phyloP scores from a whole-genome alignment of 441 rosid species.

The Populus trichocarpa region DNA sequence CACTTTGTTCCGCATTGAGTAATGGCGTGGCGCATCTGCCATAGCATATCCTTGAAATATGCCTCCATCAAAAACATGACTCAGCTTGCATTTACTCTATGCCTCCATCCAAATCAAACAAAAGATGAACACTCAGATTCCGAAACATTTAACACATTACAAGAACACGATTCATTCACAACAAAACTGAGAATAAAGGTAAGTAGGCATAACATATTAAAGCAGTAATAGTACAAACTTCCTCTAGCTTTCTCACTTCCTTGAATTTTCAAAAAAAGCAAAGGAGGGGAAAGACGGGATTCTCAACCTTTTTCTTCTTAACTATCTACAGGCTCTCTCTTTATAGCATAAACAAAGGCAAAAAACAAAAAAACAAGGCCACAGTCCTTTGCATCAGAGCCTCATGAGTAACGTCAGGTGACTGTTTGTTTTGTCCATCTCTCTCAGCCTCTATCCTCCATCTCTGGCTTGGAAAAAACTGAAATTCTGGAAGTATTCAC shows the following conservation, averaged over 20 bases:
- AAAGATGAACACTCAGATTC: not conserved
- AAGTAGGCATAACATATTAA: not conserved
- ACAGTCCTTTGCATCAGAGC: not conserved
- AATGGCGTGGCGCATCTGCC: not conserved
- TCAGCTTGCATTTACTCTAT: too few species aligned
- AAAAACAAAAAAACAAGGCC: not conserved
- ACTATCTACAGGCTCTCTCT: slow-evolving; percentile 15
- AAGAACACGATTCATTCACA: not conserved
- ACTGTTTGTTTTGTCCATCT: not conserved
- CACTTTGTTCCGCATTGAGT: too few species aligned
- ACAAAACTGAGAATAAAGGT: not conserved
- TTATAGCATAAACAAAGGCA: not conserved
- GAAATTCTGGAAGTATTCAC: slow-evolving; percentile 6
- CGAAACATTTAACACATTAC: too few species aligned
- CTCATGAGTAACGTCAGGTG: not conserved
- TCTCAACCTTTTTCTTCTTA: not conserved
- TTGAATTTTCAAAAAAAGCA: slow-evolving; percentile 12
- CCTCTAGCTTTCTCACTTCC: slow-evolving; percentile 31
- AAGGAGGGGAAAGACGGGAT: slow-evolving; percentile 30
- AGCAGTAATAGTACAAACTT: not conserved
- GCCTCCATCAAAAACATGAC: not conserved
- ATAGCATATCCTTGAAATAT: not conserved
- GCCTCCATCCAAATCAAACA: not conserved
- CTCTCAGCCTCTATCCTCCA: not conserved
- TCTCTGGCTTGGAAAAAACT: not conserved